Evolutionary conservation across 208 protist genomes (phyloP), one percentile per base, ranked within the genome.

Genomic region (Trypanosoma boissoni): DNA sequence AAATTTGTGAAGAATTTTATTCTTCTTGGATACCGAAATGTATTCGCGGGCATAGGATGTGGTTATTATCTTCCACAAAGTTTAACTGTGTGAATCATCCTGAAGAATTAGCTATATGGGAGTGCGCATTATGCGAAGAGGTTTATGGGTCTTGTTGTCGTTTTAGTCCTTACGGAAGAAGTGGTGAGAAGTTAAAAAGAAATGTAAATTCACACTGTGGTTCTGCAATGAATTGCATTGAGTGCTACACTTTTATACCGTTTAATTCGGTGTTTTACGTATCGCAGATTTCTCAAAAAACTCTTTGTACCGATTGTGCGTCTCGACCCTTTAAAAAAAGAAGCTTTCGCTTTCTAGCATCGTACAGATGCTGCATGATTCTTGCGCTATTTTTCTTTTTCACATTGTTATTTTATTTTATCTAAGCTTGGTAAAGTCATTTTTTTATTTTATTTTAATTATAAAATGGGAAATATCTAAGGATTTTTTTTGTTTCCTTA

Each of bases 141-240:
- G 71, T 86, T 45, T 94, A 91, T 51, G 83, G 88, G 5, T 68
- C 45, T 37, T 90, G 81, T 59, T 94, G 88, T 32, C 72, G 66
- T 58, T 75, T 58, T 36, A 61, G 74, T 37, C 87, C 87, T 8
- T 57, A 70, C 14, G 32, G 58, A 3, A 37, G 44, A 21, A 49
- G 65, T n/a, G 81, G 75, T 24, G 52, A 69, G 44, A 49, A 56
- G 14, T 42, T 66, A 4, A 31, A 52, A 23, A 46, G 37, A 24
- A 21, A 32, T 10, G 64, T 68, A 29, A 49, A 45, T 41, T 28
- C 36, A 53, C 29, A 42, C 12, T 64, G 32, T 45, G 29, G 18
- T 64, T 64, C 58, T 12, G 76, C 64, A 45, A 60, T 16, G 27
- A 26, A 48, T 23, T 88, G 78, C 57, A 63, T 68, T 4, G 68